phyloP scores from a whole-genome alignment of 176 grass and related monocot species.

The Oryza brachyantha region DNA sequence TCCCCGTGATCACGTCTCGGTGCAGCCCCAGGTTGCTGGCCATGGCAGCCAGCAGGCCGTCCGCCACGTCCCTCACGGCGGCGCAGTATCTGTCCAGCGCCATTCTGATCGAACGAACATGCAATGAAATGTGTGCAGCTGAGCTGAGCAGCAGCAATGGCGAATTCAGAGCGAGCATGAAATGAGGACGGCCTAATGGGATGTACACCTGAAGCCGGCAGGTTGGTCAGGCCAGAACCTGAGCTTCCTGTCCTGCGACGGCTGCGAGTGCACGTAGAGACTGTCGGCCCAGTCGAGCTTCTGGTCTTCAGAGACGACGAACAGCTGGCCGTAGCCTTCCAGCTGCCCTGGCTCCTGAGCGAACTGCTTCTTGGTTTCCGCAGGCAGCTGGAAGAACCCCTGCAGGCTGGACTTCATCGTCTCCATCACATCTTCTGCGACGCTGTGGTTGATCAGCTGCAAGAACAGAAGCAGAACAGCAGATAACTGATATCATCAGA shows the following conservation, averaged over 20 bases:
- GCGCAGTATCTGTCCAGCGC: conserved; percentile 34
- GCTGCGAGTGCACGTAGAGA: conserved; percentile 34
- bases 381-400: conserved; percentile 37
- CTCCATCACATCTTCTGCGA: conserved; percentile 16
- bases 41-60: conserved; percentile 40
- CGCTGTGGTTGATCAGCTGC: conserved; percentile 29
- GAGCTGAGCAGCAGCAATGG: too few relatives aligned
- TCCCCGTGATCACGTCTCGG: conserved; percentile 20
- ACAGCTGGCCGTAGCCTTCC: conserved; percentile 58
- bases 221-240: conserved; percentile 53
- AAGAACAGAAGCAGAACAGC: neutral
- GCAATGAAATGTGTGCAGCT: too few relatives aligned
- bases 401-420: conserved; percentile 10
- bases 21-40: conserved; percentile 44
- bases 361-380: conserved; percentile 30
- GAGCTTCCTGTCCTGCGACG: conserved; percentile 18
- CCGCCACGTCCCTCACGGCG: conserved; percentile 33
- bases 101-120: neutral
- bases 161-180: too few relatives aligned
- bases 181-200: too few relatives aligned
- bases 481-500: too few relatives aligned
- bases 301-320: conserved; percentile 56
- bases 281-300: conserved; percentile 62
- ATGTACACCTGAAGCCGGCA: conserved; percentile 34
- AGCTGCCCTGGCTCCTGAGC: conserved; percentile 18